Base-by-base conservation (phyloP, 129 eudicot species). In the Saussurea involucrata region DNA sequence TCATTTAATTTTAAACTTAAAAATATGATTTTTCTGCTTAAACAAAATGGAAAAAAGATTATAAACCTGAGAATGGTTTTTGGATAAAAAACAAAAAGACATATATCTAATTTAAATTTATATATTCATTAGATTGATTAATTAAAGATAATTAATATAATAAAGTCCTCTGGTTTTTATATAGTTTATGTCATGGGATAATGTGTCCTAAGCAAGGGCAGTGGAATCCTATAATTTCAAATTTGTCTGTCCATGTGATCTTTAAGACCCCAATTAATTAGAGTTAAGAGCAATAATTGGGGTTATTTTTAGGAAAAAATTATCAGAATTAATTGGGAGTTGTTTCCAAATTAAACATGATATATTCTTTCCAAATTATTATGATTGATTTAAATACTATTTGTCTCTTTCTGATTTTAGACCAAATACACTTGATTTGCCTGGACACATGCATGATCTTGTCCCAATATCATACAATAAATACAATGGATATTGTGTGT, bases 171-270 rank as follows among this genome's bases (percentile, higher is more conserved):
- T 20, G 21, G 72, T 24, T 60, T 63, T 33, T 25, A 25, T 36
- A 27, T 20, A 29, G 49, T 76, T 8, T 6, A 44, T 3, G 71
- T 34, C 71, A 78, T 60, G 10, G 72, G 72, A 27, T 66, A 29
- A 66, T 53, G 83, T 80, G 83, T 44, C 79, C 83, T 55, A 46
- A 73, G 29, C 69, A 73, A 73, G 49, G 79, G 83, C 79, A 80
- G 69, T 66, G 79, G 83, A 66, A 80, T 80, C 83, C 83, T 49
- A 80, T 80, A 80, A 66, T 73, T 80, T 73, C 69, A 66, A 73
- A 49, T 40, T 80, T 66, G 73, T 67, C 79, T 73, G 18, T 18
- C 79, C 83, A 73, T 73, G 83, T 80, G 79, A 66, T 66, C 66
- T 4, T 66, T 58, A 20, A 21, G 78, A 80, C 74, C 46, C 20